Percentiles rank a stretch among this genome's conserved stretches.
These are phyloP conservation scores for Acanthamoeba healyi DNA, from an alignment of 208 protist genomes.

Conservation along the genomic window DNA sequence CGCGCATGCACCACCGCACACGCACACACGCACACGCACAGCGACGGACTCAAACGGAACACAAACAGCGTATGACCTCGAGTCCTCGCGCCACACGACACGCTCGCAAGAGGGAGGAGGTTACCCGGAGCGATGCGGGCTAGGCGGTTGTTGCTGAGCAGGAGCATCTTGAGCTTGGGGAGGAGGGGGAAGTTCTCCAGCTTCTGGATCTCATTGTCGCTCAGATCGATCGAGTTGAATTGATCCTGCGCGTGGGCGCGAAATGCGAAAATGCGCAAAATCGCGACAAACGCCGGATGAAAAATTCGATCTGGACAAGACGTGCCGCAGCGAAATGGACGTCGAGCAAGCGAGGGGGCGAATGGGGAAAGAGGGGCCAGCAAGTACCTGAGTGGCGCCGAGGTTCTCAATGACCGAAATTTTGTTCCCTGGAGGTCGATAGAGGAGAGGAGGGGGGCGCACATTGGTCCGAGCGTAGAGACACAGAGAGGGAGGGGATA, in stretches of 20 bases:
- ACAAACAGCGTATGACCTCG: no score
- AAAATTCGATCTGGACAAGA: background rate
- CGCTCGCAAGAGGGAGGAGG: background rate
- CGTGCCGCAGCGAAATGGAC: no score
- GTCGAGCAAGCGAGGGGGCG: background rate
- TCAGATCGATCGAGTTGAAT: slow-evolving; percentile 93
- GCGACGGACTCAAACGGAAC: no score
- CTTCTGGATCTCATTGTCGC: slow-evolving; percentile 91
- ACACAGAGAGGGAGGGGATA: background rate
- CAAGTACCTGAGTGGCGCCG: slow-evolving; percentile 82
- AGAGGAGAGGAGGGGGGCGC: background rate
- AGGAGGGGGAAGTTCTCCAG: slow-evolving; percentile 91
- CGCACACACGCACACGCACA: no score
- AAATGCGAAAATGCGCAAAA: background rate
- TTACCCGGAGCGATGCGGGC: slow-evolving; percentile 80
- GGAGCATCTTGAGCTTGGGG: slow-evolving; percentile 88
- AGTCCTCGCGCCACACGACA: no score
- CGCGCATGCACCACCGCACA: no score
- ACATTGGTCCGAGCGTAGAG: slow-evolving; percentile 1
- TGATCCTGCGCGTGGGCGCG: no score
- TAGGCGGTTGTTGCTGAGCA: slow-evolving; percentile 91
- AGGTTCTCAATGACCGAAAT: slow-evolving; percentile 91
- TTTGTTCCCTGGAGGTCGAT: slow-evolving; percentile 79
- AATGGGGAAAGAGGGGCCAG: background rate
- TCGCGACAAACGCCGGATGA: background rate